Evolutionary conservation across 2,329 filamentous ascomycete genomes (phyloP).

Genomic region (Phialophora chinensis): DNA sequence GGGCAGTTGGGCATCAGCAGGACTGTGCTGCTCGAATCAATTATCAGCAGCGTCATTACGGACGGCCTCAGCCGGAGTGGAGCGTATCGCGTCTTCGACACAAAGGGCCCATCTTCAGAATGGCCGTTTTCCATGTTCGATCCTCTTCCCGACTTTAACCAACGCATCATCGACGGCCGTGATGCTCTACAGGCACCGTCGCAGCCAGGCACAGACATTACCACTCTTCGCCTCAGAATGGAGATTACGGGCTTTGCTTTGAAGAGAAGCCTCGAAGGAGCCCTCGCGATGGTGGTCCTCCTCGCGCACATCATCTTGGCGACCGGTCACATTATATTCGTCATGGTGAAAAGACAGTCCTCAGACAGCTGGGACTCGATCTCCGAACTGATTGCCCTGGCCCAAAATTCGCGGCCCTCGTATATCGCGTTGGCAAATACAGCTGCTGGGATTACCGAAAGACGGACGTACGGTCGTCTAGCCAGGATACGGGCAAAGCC

Average conservation of each 20-base stretch:
- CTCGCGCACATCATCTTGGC: constrained; percentile 21
- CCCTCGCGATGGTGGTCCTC: constrained; percentile 22
- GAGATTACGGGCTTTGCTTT: constrained; percentile 21
- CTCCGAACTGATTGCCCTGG: constrained; percentile 21
- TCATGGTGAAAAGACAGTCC: constrained; percentile 9
- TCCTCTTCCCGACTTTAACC: constrained; percentile 18
- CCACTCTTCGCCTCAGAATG: constrained; percentile 17
- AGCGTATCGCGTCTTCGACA: constrained; percentile 15
- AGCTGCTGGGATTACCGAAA: constrained; percentile 9
- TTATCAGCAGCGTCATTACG: constrained; percentile 18
- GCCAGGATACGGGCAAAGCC: constrained; percentile 17
- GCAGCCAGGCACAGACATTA: neutral
- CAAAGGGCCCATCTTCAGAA: neutral
- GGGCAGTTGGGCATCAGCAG: constrained; percentile 13
- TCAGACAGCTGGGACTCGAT: constrained; percentile 24
- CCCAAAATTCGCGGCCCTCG: constrained; percentile 23
- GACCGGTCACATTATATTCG: constrained; percentile 6
- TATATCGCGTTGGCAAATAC: constrained; percentile 18
- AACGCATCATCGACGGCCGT: constrained; percentile 12
- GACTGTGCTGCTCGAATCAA: constrained; percentile 11
- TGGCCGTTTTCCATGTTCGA: constrained; percentile 16
- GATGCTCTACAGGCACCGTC: constrained; percentile 9
- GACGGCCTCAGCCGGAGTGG: constrained; percentile 25
- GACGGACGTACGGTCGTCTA: constrained; percentile 15
- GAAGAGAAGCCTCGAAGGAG: constrained; percentile 10